Base-by-base conservation (phyloP, 257 asterid genomes). In the Schizonepeta tenuifolia region DNA sequence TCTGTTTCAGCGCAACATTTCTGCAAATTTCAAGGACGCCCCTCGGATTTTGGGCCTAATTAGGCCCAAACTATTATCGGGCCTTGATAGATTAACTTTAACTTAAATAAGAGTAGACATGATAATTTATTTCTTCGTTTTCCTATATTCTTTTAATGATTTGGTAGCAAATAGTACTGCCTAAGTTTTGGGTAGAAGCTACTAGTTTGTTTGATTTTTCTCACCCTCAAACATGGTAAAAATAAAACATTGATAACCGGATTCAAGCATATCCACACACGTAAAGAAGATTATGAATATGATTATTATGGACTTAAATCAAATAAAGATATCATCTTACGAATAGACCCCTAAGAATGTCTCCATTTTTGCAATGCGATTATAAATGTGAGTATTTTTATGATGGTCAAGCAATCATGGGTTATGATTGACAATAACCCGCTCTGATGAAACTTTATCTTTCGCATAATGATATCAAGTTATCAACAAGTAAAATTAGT, bases 1-100 rank as follows among this genome's bases (percentile, higher is more conserved):
- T 82, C 84, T 70, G 82, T 65, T 64, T 57, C 84, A 66, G 44
- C 53, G 76, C 76, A 76, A 77, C 79, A 68, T 75, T 33, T 67
- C 70, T 40, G 49, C 80, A 65, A 65, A 38, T 59, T 68, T 73
- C 73, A 68, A 73, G 81, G 83, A 6, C 49, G 1, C 40, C 21
- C 70, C 26, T 55, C 54, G 60, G 35, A 9, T 7, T 74, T 74
- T 79, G 84, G 85, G 72, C 83, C 78, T 33, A 14, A 1, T 6
- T 41, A 6, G 40, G 60, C 69, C 75, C 62, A 49, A 12, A 13
- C 2, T 44, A 4, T 2, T 21, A 3, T 31, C 63, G 79, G 75
- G 73, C 79, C 76, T 44, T 9, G 8, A 31, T 22, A 6, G 6
- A 13, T 38, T 38, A 38, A 28, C 33, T 40, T 38, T 38, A 38